Conservation (phyloP, 2,329 filamentous ascomycete genomes). For the Pseudogymnoascus sp. region DNA sequence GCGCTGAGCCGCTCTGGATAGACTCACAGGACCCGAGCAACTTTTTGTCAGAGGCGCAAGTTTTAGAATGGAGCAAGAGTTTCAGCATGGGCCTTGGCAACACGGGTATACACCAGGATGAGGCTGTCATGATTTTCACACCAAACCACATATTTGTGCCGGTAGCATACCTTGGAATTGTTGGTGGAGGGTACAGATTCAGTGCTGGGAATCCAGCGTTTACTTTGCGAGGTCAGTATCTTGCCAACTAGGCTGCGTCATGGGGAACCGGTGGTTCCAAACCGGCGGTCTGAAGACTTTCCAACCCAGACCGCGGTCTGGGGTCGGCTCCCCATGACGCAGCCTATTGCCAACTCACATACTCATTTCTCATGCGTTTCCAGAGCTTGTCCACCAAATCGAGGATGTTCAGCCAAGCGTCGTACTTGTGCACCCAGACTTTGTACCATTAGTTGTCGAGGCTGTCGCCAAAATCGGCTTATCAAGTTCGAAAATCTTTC, state of each 20-base stretch:
- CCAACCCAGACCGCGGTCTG: too few species aligned
- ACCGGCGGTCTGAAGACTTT: too few species aligned
- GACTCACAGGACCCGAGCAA: conserved; percentile 40
- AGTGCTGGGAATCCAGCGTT: conserved; percentile 48
- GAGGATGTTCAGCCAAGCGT: conserved; percentile 42
- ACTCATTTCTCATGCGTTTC: neutral
- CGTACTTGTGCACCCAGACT: conserved; percentile 41
- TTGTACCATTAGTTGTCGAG: conserved; percentile 37
- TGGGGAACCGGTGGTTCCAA: too few species aligned
- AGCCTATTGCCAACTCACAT: neutral
- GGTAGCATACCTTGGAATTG: conserved; percentile 45
- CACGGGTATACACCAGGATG: conserved; percentile 39
- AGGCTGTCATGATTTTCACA: conserved; percentile 47
- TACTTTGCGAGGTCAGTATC: conserved; percentile 38
- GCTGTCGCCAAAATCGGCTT: conserved; percentile 37
- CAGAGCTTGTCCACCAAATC: conserved; percentile 46
- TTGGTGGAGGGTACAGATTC: conserved; percentile 46
- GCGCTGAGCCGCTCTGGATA: conserved; percentile 44
- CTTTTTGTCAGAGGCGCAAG: conserved; percentile 40
- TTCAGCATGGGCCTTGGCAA: conserved; percentile 42
- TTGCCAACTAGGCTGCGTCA: neutral
- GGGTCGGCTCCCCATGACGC: too few species aligned
- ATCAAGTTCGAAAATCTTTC: conserved; percentile 37
- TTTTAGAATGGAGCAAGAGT: conserved; percentile 44
- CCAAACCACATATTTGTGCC: conserved; percentile 50